These are phyloP conservation scores for Quercus parvula DNA, from an alignment of 306 rosid genomes.

Conservation along the genomic window DNA sequence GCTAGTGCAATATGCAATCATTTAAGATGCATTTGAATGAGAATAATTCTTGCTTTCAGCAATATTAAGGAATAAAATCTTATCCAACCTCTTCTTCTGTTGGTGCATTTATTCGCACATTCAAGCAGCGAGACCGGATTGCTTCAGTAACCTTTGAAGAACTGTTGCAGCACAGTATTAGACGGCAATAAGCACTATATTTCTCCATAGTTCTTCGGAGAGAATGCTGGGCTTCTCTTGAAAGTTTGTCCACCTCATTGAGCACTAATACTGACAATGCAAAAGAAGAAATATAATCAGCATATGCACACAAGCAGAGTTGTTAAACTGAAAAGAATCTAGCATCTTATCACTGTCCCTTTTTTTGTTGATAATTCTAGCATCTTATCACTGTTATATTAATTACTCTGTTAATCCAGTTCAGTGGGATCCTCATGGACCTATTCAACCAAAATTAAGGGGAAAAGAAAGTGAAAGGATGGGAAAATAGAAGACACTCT, in stretches of 20 bases:
- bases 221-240: conserved; percentile 94
- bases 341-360: not conserved
- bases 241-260: conserved; percentile 91
- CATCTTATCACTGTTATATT: not conserved
- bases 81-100: conserved; percentile 66
- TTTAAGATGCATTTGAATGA: not conserved
- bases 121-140: conserved; percentile 90
- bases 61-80: not conserved
- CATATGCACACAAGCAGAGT: not conserved
- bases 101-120: conserved; percentile 81
- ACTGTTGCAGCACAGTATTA: conserved; percentile 89
- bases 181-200: conserved; percentile 85
- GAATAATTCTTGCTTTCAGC: not conserved
- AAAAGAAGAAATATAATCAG: conserved; percentile 28
- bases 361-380: too few relatives aligned
- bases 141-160: conserved; percentile 98
- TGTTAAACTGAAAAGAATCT: not conserved
- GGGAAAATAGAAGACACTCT: not conserved
- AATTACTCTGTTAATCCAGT: not conserved
- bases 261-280: conserved; percentile 66
- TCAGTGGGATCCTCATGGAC: not conserved
- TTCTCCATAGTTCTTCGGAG: conserved; percentile 96
- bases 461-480: not conserved
- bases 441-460: not conserved
- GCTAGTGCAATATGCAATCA: not conserved